A percentile compares a stretch with the other conserved stretches of the same genome.
phyloP scores from a whole-genome alignment of 805 yeast species.

The Komagataella populi region DNA sequence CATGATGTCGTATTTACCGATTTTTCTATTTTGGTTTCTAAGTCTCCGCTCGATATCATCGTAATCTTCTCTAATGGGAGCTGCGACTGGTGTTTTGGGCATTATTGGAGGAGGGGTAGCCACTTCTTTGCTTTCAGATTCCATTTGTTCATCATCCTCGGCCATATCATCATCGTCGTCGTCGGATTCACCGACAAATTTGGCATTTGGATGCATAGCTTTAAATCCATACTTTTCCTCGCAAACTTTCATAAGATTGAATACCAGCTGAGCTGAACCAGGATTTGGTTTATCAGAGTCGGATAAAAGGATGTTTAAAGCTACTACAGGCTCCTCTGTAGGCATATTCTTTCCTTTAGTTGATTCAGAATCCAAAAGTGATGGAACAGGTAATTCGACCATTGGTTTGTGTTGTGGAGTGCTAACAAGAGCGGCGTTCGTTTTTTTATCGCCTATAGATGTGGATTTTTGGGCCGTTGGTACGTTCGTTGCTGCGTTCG shows the following conservation, averaged over 20 bases:
- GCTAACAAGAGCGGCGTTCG: neutral
- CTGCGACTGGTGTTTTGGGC: slow-evolving; percentile 1
- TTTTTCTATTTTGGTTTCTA: slow-evolving; percentile 47
- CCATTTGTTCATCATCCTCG: slow-evolving; percentile 31
- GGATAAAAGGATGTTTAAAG: slow-evolving; percentile 37
- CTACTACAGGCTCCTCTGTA: slow-evolving; percentile 28
- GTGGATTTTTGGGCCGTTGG: neutral
- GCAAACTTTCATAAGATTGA: slow-evolving; percentile 60
- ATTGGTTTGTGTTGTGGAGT: neutral
- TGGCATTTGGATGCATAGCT: slow-evolving; percentile 51
- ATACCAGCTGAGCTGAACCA: slow-evolving; percentile 49
- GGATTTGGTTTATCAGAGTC: slow-evolving; percentile 33
- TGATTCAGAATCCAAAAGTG: neutral
- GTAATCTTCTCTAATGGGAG: slow-evolving; percentile 14
- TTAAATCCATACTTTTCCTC: slow-evolving; percentile 82
- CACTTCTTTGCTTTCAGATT: slow-evolving; percentile 8
- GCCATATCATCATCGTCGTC: slow-evolving; percentile 30
- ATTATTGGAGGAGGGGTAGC: neutral
- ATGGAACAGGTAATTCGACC: neutral
- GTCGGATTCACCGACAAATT: slow-evolving; percentile 33
- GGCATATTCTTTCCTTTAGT: neutral
- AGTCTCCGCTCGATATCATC: slow-evolving; percentile 26
- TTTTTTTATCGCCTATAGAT: neutral
- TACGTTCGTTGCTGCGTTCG: neutral
- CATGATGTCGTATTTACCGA: slow-evolving; percentile 81